A percentile compares a stretch with the other conserved stretches of the same genome.
phyloP scores from a whole-genome alignment of 805 yeast species.

The Candida morakotiae region DNA sequence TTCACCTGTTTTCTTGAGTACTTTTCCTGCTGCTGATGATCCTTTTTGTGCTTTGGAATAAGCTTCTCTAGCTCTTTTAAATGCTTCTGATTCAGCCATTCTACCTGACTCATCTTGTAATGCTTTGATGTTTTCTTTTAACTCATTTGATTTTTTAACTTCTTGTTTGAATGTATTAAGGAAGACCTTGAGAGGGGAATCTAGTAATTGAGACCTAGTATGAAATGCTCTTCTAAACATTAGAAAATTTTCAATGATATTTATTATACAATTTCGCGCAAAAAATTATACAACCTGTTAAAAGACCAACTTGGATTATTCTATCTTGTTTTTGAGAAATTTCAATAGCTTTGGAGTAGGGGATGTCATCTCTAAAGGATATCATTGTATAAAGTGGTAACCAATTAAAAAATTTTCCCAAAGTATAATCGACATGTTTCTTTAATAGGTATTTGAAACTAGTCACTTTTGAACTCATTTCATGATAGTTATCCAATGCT shows the following conservation, averaged over 20 bases:
- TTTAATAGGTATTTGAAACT: slow-evolving; percentile 57
- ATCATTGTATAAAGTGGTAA: slow-evolving; percentile 90
- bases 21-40: slow-evolving; percentile 63
- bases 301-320: slow-evolving; percentile 36
- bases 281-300: slow-evolving; percentile 5
- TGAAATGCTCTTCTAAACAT: slow-evolving; percentile 2
- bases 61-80: slow-evolving; percentile 89
- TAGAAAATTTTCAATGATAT: not conserved
- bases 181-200: slow-evolving; percentile 85
- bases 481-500: slow-evolving; percentile 77
- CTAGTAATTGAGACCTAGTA: not conserved
- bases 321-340: slow-evolving; percentile 51
- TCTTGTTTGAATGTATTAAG: slow-evolving; percentile 87
- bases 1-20: slow-evolving; percentile 85
- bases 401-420: slow-evolving; percentile 55
- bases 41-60: slow-evolving; percentile 78
- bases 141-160: slow-evolving; percentile 85
- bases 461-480: slow-evolving; percentile 81
- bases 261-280: slow-evolving; percentile 3
- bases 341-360: slow-evolving; percentile 64
- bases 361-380: slow-evolving; percentile 78
- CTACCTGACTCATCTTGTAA: slow-evolving; percentile 94
- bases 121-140: slow-evolving; percentile 90
- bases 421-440: slow-evolving; percentile 61
- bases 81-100: slow-evolving; percentile 90